These are phyloP conservation scores for Hygrophoropsis aurantiaca DNA, from an alignment of 768 basidiomycete genomes.

Conservation along the genomic window DNA sequence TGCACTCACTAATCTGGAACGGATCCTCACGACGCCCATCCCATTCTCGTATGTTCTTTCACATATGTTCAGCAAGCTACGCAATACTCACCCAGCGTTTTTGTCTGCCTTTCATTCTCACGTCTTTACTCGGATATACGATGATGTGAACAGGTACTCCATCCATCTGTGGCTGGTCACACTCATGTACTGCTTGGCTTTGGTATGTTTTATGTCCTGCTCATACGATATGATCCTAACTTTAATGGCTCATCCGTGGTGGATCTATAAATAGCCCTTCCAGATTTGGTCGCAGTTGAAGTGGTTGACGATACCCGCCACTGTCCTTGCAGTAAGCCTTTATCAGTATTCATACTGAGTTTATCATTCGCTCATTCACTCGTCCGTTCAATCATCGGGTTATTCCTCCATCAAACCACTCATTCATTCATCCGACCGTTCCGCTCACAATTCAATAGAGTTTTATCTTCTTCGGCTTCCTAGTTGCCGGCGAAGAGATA, in stretches of 20 bases:
- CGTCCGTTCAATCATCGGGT: slow-evolving; percentile 1
- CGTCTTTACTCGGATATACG: background rate
- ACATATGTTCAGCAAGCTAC: too few species aligned
- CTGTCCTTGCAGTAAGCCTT: slow-evolving; percentile 50
- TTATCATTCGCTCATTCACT: slow-evolving; percentile 5
- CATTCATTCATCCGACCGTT: background rate
- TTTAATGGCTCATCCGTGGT: slow-evolving; percentile 7
- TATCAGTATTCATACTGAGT: slow-evolving; percentile 3
- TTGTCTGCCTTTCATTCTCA: background rate
- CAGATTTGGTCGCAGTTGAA: slow-evolving; percentile 55
- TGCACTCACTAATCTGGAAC: slow-evolving; percentile 65
- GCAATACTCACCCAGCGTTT: background rate
- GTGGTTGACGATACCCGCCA: slow-evolving; percentile 69
- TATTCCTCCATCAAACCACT: background rate
- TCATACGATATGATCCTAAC: background rate
- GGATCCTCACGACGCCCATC: slow-evolving; percentile 74
- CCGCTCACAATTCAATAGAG: slow-evolving; percentile 41
- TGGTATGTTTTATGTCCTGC: slow-evolving; percentile 40
- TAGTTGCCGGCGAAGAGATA: slow-evolving; percentile 74
- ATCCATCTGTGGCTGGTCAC: slow-evolving; percentile 70
- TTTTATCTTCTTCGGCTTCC: slow-evolving; percentile 73
- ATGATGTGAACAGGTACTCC: slow-evolving; percentile 56
- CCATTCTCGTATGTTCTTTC: slow-evolving; percentile 59
- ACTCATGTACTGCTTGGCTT: slow-evolving; percentile 53
- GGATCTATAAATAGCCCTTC: slow-evolving; percentile 49